Evolutionary conservation across 257 asterid genomes (phyloP), one percentile per base, ranked within the genome.

Genomic region (Solanum raphanifolium): DNA sequence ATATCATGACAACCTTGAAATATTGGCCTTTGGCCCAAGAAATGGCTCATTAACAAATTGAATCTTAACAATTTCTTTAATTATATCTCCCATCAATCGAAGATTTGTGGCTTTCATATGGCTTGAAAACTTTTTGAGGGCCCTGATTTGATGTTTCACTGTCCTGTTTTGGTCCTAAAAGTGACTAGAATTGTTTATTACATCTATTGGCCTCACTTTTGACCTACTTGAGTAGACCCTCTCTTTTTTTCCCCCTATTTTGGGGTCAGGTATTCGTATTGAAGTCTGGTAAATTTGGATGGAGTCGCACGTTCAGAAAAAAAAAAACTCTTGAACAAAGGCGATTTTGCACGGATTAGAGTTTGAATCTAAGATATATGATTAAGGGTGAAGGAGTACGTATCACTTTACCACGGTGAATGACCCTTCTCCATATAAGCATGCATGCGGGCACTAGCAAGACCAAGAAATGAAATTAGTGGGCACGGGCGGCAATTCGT

Each of bases 101-200:
- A 86, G 87, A 87, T 81, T 34, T 88, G 90, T 89, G 92, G 89
- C 82, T 83, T 86, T 87, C 87, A 86, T 88, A 83, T 86, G 88
- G 65, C 66, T 86, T 87, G 65, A 69, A 36, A 83, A 60, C 88
- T 87, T 88, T 90, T 87, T 15, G 83, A 25, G 55, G 87, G 76
- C 88, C 69, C 75, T 87, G 73, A 89, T 87, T 90, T 87, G 69
- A 82, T 29, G 3, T 29, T 31, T 81, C 29, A 48, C 31, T 48
- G 85, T 29, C 79, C 1, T 74, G 21, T 84, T 75, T 86, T 38
- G 52, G 65, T 85, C 85, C 68, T 48, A 83, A 75, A 86, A 71
- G 62, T 74, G 43, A 55, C 31, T 34, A 29, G 29, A n/a, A 16
- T 82, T 82, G 20, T 48, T 46, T 82, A 82, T 82, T 29, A 48